phyloP scores from a whole-genome alignment of 2,329 filamentous ascomycete species.

The Sporothrix sp. region DNA sequence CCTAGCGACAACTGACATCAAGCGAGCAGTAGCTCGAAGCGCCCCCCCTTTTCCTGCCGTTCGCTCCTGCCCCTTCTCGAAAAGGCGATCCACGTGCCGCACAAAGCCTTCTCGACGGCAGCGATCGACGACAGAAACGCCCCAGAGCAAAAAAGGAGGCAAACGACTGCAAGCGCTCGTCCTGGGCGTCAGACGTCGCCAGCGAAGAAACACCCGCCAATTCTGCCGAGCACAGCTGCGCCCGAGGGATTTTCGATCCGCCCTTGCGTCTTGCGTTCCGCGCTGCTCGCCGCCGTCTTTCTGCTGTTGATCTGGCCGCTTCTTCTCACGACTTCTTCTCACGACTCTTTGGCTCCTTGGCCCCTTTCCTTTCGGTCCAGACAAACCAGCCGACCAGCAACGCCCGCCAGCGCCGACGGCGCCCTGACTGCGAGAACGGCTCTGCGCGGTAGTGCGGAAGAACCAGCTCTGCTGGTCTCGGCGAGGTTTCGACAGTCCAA shows the following conservation, averaged over 20 bases:
- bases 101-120: neutral
- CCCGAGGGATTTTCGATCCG: no score
- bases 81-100: conserved; percentile 6
- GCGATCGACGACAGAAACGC: conserved; percentile 8
- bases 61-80: neutral
- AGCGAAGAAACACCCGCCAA: neutral
- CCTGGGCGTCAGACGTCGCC: neutral
- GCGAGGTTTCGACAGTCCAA: no score
- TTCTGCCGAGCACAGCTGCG: no score
- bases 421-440: neutral
- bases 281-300: neutral
- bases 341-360: neutral
- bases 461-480: no score
- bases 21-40: neutral
- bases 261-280: neutral
- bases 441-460: no score
- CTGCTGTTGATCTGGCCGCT: neutral
- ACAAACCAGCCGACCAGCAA: neutral
- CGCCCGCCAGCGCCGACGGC: neutral
- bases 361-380: neutral
- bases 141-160: conserved; percentile 3
- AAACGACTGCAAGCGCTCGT: neutral
- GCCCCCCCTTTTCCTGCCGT: neutral
- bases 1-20: neutral
- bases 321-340: neutral